Percentiles rank a stretch among this genome's conserved stretches.
Evolutionary conservation across 164 flowering plant species (phyloP).

Genomic region (Tinospora cordifolia): DNA sequence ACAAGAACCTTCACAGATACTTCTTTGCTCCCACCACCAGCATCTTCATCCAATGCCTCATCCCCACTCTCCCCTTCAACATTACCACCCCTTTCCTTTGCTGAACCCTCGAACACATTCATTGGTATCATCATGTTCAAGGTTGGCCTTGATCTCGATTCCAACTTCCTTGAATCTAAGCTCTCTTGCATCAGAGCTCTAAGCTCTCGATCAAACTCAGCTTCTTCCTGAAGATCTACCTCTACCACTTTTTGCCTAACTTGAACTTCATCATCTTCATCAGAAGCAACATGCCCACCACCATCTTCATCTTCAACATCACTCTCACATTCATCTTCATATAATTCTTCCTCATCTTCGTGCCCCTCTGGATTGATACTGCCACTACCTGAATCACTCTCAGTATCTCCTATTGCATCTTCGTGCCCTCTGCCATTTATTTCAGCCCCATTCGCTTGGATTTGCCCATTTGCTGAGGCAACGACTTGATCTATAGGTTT

Average conservation of each 20-base stretch:
- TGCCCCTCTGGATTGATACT: slow-evolving; percentile 46
- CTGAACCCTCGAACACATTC: slow-evolving; percentile 75
- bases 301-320: slow-evolving; percentile 66
- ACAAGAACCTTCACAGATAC: slow-evolving; percentile 85
- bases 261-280: slow-evolving; percentile 86
- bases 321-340: slow-evolving; percentile 44
- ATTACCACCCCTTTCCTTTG: slow-evolving; percentile 40
- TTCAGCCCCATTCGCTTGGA: slow-evolving; percentile 40
- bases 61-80: slow-evolving; percentile 87
- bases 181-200: slow-evolving; percentile 91
- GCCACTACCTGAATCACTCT: slow-evolving; percentile 77
- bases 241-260: slow-evolving; percentile 63
- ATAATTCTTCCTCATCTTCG: slow-evolving; percentile 58
- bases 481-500: slow-evolving; percentile 35
- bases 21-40: slow-evolving; percentile 49
- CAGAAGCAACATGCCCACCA: slow-evolving; percentile 51
- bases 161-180: slow-evolving; percentile 77
- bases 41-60: slow-evolving; percentile 68
- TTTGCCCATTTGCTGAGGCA: slow-evolving; percentile 44
- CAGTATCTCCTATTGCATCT: slow-evolving; percentile 45
- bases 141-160: slow-evolving; percentile 69
- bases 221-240: slow-evolving; percentile 78
- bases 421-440: slow-evolving; percentile 63
- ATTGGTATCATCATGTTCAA: slow-evolving; percentile 88
- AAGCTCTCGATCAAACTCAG: slow-evolving; percentile 78